Evolutionary conservation across 2,329 filamentous ascomycete species (phyloP), one percentile per base, ranked within the genome.

Genomic region (Fusarium anthophilum): DNA sequence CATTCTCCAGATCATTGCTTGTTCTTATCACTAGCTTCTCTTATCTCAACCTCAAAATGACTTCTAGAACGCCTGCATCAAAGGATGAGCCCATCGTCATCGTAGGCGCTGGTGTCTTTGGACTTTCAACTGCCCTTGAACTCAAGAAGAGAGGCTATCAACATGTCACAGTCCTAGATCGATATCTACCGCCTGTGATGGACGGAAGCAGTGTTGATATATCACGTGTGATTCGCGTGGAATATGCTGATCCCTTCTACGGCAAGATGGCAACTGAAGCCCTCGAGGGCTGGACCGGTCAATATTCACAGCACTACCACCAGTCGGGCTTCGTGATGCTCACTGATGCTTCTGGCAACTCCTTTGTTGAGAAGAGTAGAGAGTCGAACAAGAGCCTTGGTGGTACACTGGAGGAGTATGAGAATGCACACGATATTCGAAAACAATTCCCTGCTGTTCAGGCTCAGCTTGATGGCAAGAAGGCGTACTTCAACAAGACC

Each of bases 221-320:
- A 24, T 84, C 83, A 10, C 82, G 84, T 24, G 80, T 84, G 63
- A 80, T 85, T 48, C 81, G 83, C 11, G 75, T 81, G 50, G 92
- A 94, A 81, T 94, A 94, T 76, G 89, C 90, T 18, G 87, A 91
- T 73, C 81, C 86, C 0, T 84, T 88, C 20, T 94, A 94, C 77
- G 86, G 89, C 9, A 82, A 83, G 48, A 87, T 94, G 59, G 91
- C 89, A 8, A 70, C 70, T 20, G 79, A 82, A 56, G 78, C 81
- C 7, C 66, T 76, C 17, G 55, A 70, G 2, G 77, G 73, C 5
- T 82, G 81, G 81, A 56, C 32, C 14, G 63, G 67, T 1, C 73
- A 78, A 20, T 82, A 80, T 45, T 66, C 72, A 12, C 75, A 73
- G 24, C 78, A 82, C 55, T 82, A 80, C 38, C 72, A 81, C 48